phyloP scores from a whole-genome alignment of 495 filamentous ascomycete species.

The Geopyxis carbonaria region DNA sequence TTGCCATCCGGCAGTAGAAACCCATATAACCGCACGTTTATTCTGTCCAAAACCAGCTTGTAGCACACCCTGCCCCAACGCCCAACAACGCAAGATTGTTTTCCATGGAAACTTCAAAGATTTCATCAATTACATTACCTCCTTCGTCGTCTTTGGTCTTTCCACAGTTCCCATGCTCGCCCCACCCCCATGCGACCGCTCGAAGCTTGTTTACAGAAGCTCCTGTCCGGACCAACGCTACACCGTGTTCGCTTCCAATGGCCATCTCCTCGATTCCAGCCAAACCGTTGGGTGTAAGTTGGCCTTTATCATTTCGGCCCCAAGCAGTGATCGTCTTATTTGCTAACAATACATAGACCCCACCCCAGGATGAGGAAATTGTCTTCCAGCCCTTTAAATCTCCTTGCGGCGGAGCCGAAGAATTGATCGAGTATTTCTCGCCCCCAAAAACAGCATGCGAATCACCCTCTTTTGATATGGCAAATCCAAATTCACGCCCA shows the following conservation, averaged over 20 bases:
- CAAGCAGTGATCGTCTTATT: slow-evolving; percentile 41
- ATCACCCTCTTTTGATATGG: slow-evolving; percentile 38
- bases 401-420: slow-evolving; percentile 30
- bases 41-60: slow-evolving; percentile 50
- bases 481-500: slow-evolving; percentile 64
- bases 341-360: slow-evolving; percentile 48
- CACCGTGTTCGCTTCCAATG: slow-evolving; percentile 71
- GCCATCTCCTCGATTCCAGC: slow-evolving; percentile 40
- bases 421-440: slow-evolving; percentile 29
- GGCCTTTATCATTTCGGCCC: slow-evolving; percentile 72
- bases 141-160: slow-evolving; percentile 44
- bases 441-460: slow-evolving; percentile 50
- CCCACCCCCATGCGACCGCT: slow-evolving; percentile 80
- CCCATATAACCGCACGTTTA: too few species aligned
- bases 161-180: slow-evolving; percentile 94
- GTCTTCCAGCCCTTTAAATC: slow-evolving; percentile 36
- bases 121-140: slow-evolving; percentile 37
- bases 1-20: too few species aligned
- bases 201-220: slow-evolving; percentile 5
- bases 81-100: slow-evolving; percentile 28
- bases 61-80: slow-evolving; percentile 74
- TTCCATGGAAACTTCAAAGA: slow-evolving; percentile 8
- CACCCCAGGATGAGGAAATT: slow-evolving; percentile 53
- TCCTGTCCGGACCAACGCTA: slow-evolving; percentile 44
- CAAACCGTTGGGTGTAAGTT: slow-evolving; percentile 47